phyloP scores from a whole-genome alignment of 441 rosid species.

The Populus tomentosa region DNA sequence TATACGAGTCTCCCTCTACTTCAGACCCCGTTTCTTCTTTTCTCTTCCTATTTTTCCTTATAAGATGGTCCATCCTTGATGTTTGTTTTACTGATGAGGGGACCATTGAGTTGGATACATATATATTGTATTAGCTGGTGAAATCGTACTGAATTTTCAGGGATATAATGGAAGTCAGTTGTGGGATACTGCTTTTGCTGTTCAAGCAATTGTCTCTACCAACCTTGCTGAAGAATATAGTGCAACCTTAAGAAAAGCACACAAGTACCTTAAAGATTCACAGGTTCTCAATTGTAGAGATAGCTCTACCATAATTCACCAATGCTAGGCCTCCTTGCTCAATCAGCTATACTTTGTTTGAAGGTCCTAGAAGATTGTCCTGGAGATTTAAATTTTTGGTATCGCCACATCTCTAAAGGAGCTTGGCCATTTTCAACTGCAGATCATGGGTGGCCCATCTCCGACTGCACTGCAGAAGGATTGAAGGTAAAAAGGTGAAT shows the following conservation, averaged over 20 bases:
- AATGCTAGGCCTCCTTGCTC: background rate
- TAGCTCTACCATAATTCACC: background rate
- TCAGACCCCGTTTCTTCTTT: background rate
- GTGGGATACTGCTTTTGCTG: slow-evolving; percentile 86
- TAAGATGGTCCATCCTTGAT: background rate
- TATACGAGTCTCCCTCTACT: background rate
- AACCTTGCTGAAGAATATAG: slow-evolving; percentile 66
- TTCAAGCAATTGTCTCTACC: slow-evolving; percentile 80
- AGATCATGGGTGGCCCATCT: slow-evolving; percentile 52
- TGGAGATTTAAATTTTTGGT: slow-evolving; percentile 30
- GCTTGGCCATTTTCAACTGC: slow-evolving; percentile 46
- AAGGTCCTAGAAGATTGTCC: slow-evolving; percentile 40
- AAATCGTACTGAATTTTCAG: slow-evolving; percentile 34
- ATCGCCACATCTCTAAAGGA: slow-evolving; percentile 45
- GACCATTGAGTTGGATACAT: background rate
- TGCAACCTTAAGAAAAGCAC: slow-evolving; percentile 57
- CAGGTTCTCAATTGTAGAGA: slow-evolving; percentile 46
- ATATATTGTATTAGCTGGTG: background rate
- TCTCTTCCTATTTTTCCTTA: background rate
- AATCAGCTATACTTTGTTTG: background rate
- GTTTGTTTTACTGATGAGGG: background rate
- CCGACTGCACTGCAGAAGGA: slow-evolving; percentile 49
- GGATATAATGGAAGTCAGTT: slow-evolving; percentile 95
- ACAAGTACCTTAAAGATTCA: slow-evolving; percentile 51
- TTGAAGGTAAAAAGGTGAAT: slow-evolving; percentile 27